Evolutionary conservation across 2,329 filamentous ascomycete genomes (phyloP).

Genomic region (Fusarium domesticum): DNA sequence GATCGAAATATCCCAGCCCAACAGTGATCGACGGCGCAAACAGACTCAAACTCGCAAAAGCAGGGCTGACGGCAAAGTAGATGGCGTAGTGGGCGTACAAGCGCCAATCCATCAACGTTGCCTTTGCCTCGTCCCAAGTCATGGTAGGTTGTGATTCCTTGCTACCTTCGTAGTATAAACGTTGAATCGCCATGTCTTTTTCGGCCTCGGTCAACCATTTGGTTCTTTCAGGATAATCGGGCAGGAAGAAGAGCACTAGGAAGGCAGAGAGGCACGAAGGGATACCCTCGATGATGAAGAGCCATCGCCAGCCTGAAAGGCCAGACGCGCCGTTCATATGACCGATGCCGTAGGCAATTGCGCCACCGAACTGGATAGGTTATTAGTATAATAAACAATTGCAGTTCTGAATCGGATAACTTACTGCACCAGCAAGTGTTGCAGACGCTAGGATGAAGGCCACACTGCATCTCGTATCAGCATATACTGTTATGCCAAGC

Average conservation of each 20-base stretch:
- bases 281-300: conserved; percentile 62
- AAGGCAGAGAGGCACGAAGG: conserved; percentile 62
- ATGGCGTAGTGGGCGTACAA: conserved; percentile 65
- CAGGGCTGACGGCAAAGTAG: conserved; percentile 50
- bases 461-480: conserved; percentile 43
- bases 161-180: conserved; percentile 47
- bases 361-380: conserved; percentile 55
- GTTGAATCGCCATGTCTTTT: conserved; percentile 49
- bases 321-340: conserved; percentile 65
- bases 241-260: conserved; percentile 63
- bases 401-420: conserved; percentile 6
- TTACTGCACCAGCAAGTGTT: conserved; percentile 63
- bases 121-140: conserved; percentile 66
- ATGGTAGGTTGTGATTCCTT: conserved; percentile 59
- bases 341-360: conserved; percentile 69
- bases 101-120: conserved; percentile 62
- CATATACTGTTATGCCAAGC: conserved; percentile 3
- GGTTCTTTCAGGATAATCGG: conserved; percentile 65
- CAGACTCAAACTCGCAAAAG: conserved; percentile 58
- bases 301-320: conserved; percentile 66
- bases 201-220: conserved; percentile 60
- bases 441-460: conserved; percentile 68
- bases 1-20: conserved; percentile 48
- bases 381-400: not conserved
- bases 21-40: conserved; percentile 61